Evolutionary conservation across 2,329 filamentous ascomycete species (phyloP), one percentile per base, ranked within the genome.

Genomic region (Zasmidium citrigriseum): DNA sequence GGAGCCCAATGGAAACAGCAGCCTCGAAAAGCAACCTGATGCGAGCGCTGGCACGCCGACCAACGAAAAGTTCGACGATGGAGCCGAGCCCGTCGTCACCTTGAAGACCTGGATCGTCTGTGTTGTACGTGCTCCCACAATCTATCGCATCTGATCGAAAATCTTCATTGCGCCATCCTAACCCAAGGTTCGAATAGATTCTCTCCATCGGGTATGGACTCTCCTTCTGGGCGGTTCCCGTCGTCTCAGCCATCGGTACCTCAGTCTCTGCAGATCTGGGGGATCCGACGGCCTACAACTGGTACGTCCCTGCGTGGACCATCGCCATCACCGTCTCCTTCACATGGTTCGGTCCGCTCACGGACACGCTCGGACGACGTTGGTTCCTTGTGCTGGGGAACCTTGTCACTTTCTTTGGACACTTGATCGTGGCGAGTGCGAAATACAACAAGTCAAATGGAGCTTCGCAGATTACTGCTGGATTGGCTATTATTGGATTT

Each of bases 301-400:
- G 70, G 70, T 73, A 69, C 64, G 62, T 72, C 46, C 68, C 69
- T 20, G 62, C 59, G 5, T 66, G 63, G 60, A 64, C 60, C 3
- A 65, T 66, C 44, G 59, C 62, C 18, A 63, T 61, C 16, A 66
- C 64, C 2, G 54, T 66, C 7, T 59, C 56, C 18, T 66, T 66
- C 53, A 57, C 63, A 45, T 61, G 61, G 54, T 63, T 60, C 53
- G 73, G 74, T 34, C 69, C 78, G 4, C 81, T 81, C 65, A 79
- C 76, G 11, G 79, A 82, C 66, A 68, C 81, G 12, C 74, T 81
- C 20, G 78, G 80, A 14, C 75, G 80, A 55, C 71, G 78, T 27
- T 80, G 76, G 76, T 80, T 80, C 62, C 67, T 80, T 45, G 70
- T 78, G 1, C 66, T 72, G 22, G 78, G 78, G 18, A 79, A 80